phyloP scores from a whole-genome alignment of 257 asterid genomes.

The Parsonsia alboflavescens region DNA sequence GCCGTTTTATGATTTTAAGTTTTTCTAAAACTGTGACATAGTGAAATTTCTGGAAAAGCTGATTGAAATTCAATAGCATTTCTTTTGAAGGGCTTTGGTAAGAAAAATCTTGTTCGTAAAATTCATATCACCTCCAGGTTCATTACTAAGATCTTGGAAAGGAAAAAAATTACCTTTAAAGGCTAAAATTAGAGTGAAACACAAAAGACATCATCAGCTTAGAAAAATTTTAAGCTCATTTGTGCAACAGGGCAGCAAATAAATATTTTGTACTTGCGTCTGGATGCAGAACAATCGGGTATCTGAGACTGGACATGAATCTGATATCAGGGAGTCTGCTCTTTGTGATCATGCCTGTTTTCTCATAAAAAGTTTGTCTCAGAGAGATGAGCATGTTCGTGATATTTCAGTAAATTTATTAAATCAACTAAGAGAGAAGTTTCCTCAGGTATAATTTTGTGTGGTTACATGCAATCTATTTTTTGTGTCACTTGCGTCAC shows the following conservation, averaged over 20 bases:
- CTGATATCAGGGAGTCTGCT: conserved; percentile 75
- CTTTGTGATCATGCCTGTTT: conserved; percentile 87
- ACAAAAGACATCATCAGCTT: neutral
- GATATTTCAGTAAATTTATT: conserved; percentile 74
- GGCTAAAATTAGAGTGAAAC: neutral
- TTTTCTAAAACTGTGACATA: neutral
- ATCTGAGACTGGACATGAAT: conserved; percentile 77
- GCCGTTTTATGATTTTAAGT: neutral
- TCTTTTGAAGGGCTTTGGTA: neutral
- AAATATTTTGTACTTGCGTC: conserved; percentile 32
- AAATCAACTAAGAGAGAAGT: conserved; percentile 83
- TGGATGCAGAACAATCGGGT: conserved; percentile 72
- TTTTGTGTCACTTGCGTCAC: conserved; percentile 23
- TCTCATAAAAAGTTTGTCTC: conserved; percentile 87
- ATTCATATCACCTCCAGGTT: neutral
- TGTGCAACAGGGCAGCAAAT: neutral
- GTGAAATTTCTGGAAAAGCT: neutral
- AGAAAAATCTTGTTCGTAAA: neutral
- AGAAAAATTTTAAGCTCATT: neutral
- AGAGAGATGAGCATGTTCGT: conserved; percentile 89
- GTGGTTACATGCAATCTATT: conserved; percentile 10
- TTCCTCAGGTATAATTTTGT: conserved; percentile 70
- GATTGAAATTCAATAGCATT: neutral
- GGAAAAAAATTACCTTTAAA: neutral
- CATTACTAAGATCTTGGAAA: neutral